These are phyloP conservation scores for Microbotryum scabiosae DNA, from an alignment of 1,284 basidiomycete genomes.

Conservation along the genomic window DNA sequence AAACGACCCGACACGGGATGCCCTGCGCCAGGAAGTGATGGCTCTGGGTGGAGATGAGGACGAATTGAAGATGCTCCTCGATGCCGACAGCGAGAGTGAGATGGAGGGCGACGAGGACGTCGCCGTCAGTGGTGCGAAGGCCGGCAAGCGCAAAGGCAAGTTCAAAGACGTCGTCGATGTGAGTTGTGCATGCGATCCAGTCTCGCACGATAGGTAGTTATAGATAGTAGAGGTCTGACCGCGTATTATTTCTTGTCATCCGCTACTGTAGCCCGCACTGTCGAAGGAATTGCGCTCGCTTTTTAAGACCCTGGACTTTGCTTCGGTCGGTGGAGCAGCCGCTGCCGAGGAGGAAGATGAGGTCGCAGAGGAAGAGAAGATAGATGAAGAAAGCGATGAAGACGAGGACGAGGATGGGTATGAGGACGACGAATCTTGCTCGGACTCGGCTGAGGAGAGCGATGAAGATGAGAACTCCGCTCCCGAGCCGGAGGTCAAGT, in stretches of 20 bases:
- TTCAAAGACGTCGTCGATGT: conserved; percentile 1
- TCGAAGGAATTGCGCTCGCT: conserved; percentile 45
- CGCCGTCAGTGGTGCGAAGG: conserved; percentile 6
- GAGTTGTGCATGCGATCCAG: neutral
- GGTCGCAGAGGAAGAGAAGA: conserved; percentile 5
- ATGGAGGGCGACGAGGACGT: conserved; percentile 38
- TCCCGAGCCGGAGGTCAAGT: conserved; percentile 30
- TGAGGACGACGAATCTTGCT: neutral
- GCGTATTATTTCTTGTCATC: neutral
- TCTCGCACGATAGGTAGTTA: conserved; percentile 9
- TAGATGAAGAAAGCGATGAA: conserved; percentile 25
- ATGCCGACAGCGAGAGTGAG: conserved; percentile 41
- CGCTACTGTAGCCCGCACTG: conserved; percentile 36
- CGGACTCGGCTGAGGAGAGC: conserved; percentile 2
- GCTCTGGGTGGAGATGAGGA: conserved; percentile 50
- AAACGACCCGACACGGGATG: conserved; percentile 6
- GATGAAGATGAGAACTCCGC: conserved; percentile 7
- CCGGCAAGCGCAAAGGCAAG: conserved; percentile 32
- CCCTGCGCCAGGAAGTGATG: conserved; percentile 41
- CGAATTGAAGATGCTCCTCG: conserved; percentile 48
- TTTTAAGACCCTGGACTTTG: conserved; percentile 51
- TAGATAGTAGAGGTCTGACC: neutral
- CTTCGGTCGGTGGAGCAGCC: conserved; percentile 21
- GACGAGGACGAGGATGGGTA: neutral
- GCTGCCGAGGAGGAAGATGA: conserved; percentile 16